phyloP scores from a whole-genome alignment of 352 stramenopile genomes.

The Halophytophthora batemanensis region DNA sequence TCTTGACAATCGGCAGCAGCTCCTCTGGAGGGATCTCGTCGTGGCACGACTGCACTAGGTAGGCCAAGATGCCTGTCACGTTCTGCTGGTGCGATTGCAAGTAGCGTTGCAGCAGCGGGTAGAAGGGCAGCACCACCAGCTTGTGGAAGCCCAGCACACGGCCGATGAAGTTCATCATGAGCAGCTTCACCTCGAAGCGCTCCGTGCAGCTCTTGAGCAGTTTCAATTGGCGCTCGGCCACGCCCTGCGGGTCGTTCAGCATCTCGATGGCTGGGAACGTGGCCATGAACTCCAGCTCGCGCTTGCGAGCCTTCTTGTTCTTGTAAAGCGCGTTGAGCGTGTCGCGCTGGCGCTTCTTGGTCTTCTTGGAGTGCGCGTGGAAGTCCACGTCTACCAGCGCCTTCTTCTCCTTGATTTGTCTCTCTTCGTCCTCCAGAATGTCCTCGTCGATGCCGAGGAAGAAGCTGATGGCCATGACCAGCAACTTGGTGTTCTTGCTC shows the following conservation, averaged over 20 bases:
- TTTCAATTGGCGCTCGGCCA: slow-evolving; percentile 94
- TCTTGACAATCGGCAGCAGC: slow-evolving; percentile 94
- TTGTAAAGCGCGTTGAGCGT: slow-evolving; percentile 88
- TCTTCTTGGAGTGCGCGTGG: slow-evolving; percentile 97
- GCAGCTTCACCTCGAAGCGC: slow-evolving; percentile 92
- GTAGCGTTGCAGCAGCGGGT: slow-evolving; percentile 95
- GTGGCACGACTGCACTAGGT: slow-evolving; percentile 97
- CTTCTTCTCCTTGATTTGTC: slow-evolving; percentile 88
- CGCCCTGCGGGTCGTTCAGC: slow-evolving; percentile 95
- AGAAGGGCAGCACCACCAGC: slow-evolving; percentile 95
- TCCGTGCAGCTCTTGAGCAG: slow-evolving; percentile 86
- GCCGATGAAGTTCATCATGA: slow-evolving; percentile 99
- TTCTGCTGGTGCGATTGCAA: slow-evolving; percentile 87
- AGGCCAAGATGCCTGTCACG: slow-evolving; percentile 95
- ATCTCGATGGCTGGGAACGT: slow-evolving; percentile 97
- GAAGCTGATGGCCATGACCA: slow-evolving; percentile 94
- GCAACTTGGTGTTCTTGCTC: slow-evolving; percentile 83
- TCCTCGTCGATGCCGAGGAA: slow-evolving; percentile 98
- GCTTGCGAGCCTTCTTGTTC: slow-evolving; percentile 85
- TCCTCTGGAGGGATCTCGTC: slow-evolving; percentile 97
- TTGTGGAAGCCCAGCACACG: slow-evolving; percentile 97
- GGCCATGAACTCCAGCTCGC: slow-evolving; percentile 67
- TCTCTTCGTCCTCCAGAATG: slow-evolving; percentile 95
- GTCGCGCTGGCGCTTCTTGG: slow-evolving; percentile 85
- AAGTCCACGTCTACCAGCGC: slow-evolving; percentile 87